Evolutionary conservation across 2,329 filamentous ascomycete species (phyloP).

Genomic region (Penicillium sp.): DNA sequence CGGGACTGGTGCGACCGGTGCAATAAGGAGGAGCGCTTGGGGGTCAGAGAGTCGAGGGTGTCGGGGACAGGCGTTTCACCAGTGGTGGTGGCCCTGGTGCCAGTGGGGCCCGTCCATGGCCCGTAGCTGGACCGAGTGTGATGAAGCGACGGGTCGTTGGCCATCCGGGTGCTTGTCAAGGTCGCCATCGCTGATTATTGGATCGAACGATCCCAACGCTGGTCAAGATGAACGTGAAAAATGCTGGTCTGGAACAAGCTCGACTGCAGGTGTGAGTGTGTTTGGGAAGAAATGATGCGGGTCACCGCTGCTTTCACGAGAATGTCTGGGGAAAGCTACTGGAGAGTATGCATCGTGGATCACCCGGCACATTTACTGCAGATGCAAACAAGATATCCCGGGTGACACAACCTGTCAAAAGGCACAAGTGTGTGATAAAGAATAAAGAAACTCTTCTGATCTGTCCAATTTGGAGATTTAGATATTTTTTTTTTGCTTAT

Average conservation of each 20-base stretch:
- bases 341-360: conserved; percentile 22
- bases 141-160: conserved; percentile 23
- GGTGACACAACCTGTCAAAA: conserved; percentile 8
- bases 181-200: background rate
- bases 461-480: conserved; percentile 14
- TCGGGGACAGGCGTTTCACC: conserved; percentile 52
- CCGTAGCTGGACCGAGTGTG: conserved; percentile 22
- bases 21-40: conserved; percentile 43
- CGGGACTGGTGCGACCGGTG: conserved; percentile 39
- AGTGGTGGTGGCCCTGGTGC: conserved; percentile 55
- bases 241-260: background rate
- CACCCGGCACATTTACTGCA: conserved; percentile 11
- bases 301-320: conserved; percentile 22
- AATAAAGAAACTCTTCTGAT: conserved; percentile 7
- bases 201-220: background rate
- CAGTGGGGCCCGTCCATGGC: conserved; percentile 46
- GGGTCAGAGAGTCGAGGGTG: conserved; percentile 52
- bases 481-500: background rate
- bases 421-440: conserved; percentile 10
- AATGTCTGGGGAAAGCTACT: conserved; percentile 15
- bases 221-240: background rate
- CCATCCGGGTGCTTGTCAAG: background rate
- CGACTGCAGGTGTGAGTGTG: background rate
- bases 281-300: background rate
- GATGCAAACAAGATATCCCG: conserved; percentile 7